A percentile compares a stretch with the other conserved stretches of the same genome.
Evolutionary conservation across 139 green algal genomes (phyloP).

Genomic region (Picochlorum sp.): DNA sequence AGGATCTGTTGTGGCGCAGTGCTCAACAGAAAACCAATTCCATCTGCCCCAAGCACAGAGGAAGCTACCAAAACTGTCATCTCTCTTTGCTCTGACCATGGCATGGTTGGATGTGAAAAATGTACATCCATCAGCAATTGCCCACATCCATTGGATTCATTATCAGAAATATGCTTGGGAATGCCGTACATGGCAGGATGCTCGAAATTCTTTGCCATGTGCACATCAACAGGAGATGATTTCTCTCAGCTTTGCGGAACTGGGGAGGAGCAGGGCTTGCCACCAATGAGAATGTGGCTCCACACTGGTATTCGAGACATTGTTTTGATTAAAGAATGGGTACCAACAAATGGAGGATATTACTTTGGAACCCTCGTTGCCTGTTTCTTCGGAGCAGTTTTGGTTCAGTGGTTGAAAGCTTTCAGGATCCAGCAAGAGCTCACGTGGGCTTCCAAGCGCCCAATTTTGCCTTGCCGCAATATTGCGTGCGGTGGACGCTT

Average conservation of each 20-base stretch:
- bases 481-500: not conserved
- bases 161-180: constrained; percentile 11
- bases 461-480: constrained; percentile 3
- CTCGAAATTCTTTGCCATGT: constrained; percentile 16
- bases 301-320: constrained; percentile 26
- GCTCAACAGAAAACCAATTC: constrained; percentile 5
- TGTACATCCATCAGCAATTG: constrained; percentile 13
- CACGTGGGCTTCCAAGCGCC: constrained; percentile 6
- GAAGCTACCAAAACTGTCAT: constrained; percentile 9
- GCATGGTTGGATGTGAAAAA: constrained; percentile 15
- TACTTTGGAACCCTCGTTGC: constrained; percentile 27
- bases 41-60: constrained; percentile 2
- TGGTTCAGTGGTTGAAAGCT: constrained; percentile 22
- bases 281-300: constrained; percentile 25
- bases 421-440: constrained; percentile 9
- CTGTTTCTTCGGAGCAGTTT: constrained; percentile 7
- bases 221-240: constrained; percentile 10
- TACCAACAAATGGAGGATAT: constrained; percentile 13
- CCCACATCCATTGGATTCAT: constrained; percentile 11
- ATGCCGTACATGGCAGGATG: constrained; percentile 17
- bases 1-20: constrained; percentile 21
- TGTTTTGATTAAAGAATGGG: constrained; percentile 29
- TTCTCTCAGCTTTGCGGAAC: constrained; percentile 17
- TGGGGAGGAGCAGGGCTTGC: not conserved
- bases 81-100: not conserved